Percentiles rank a stretch among this genome's conserved stretches.
Evolutionary conservation across 441 rosid species (phyloP).

Genomic region (Syzygium syzygioides): DNA sequence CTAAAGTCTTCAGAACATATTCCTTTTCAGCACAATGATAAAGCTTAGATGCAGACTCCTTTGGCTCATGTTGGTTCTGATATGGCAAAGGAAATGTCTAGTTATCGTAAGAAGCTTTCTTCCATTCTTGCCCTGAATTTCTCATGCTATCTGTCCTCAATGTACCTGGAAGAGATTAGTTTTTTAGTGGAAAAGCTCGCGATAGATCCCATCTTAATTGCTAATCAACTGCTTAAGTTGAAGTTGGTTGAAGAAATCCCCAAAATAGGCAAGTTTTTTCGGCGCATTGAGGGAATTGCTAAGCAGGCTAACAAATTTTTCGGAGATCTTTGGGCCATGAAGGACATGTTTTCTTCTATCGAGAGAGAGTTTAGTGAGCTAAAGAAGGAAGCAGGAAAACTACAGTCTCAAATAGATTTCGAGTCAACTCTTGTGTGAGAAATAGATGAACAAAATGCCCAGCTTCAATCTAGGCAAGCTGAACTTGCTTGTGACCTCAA

Average conservation of each 20-base stretch:
- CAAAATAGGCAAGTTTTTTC: not conserved
- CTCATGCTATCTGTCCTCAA: not conserved
- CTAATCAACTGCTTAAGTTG: not conserved
- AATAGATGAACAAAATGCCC: not conserved
- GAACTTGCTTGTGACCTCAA: not conserved
- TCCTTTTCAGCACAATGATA: not conserved
- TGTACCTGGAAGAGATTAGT: not conserved
- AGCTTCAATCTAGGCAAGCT: not conserved
- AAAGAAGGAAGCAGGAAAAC: not conserved
- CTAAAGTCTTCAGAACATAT: not conserved
- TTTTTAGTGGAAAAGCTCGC: not conserved
- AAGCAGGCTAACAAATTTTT: not conserved
- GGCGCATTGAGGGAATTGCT: not conserved
- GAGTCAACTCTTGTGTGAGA: not conserved
- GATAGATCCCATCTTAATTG: not conserved
- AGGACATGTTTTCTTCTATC: not conserved
- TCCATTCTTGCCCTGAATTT: not conserved
- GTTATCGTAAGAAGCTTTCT: not conserved
- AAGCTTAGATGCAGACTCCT: not conserved
- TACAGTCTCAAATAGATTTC: not conserved
- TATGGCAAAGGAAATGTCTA: not conserved
- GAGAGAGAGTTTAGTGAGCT: not conserved
- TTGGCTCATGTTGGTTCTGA: not conserved
- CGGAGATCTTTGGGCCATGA: not conserved
- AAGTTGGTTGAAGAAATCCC: not conserved